Evolutionary conservation across 352 stramenopile genomes (phyloP).

Genomic region (Thraustotheca clavata): DNA sequence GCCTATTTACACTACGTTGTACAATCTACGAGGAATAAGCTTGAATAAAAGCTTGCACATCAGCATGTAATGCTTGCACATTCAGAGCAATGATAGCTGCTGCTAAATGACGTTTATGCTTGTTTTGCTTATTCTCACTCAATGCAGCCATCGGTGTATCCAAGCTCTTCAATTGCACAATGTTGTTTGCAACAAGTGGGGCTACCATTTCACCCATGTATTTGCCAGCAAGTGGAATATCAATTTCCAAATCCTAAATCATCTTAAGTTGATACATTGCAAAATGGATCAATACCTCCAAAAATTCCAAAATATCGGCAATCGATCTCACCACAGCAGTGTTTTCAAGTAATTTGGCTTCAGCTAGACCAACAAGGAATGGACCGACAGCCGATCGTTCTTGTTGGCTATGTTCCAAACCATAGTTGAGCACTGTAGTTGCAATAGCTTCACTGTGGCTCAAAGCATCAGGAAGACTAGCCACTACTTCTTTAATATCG

Average conservation of each 20-base stretch:
- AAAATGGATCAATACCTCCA: too few relatives aligned
- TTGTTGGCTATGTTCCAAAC: constrained; percentile 57
- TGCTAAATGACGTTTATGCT: neutral
- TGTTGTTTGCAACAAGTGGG: constrained; percentile 38
- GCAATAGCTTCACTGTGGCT: constrained; percentile 43
- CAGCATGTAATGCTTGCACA: neutral
- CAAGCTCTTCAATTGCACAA: constrained; percentile 26
- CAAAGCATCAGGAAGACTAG: constrained; percentile 44
- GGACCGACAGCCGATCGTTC: constrained; percentile 44
- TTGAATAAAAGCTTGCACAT: constrained; percentile 1
- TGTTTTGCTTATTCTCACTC: neutral
- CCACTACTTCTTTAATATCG: constrained; percentile 68
- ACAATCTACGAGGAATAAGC: too few relatives aligned
- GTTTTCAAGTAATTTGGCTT: constrained; percentile 37
- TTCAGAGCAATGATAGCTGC: neutral
- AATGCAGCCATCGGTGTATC: neutral
- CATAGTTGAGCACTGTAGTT: constrained; percentile 49
- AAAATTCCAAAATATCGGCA: constrained; percentile 56
- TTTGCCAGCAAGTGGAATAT: constrained; percentile 58
- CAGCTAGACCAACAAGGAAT: constrained; percentile 46
- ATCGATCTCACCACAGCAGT: constrained; percentile 34
- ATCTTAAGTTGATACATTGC: too few relatives aligned
- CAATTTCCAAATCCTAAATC: constrained; percentile 76
- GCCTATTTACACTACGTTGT: too few relatives aligned
- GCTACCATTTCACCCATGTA: constrained; percentile 71